These are phyloP conservation scores for Diversispora epigaea DNA, from an alignment of 192 early-diverging fungal species.

Conservation along the genomic window DNA sequence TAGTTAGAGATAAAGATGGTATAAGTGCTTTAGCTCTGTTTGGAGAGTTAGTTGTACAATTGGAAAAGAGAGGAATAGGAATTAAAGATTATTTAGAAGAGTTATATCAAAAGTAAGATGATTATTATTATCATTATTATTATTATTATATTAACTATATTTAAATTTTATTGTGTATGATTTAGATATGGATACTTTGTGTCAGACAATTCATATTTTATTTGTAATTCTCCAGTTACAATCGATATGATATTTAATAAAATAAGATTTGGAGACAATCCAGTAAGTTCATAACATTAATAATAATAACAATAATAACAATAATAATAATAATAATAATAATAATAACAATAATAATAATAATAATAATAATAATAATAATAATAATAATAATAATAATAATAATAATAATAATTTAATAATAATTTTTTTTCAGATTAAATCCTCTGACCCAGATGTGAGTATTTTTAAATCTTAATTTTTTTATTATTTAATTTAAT, in stretches of 20 bases:
- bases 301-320: too few species aligned
- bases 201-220: constrained; percentile 85
- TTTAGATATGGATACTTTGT: constrained; percentile 74
- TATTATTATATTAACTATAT: not conserved
- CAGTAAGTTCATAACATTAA: constrained; percentile 26
- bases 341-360: too few species aligned
- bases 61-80: constrained; percentile 61
- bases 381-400: too few species aligned
- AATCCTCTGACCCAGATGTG: not conserved
- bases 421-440: not conserved
- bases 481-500: not conserved
- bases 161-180: not conserved
- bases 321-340: too few species aligned
- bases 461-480: not conserved
- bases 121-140: not conserved
- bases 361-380: not conserved
- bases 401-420: too few species aligned
- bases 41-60: constrained; percentile 69
- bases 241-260: constrained; percentile 74
- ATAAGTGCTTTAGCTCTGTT: constrained; percentile 79
- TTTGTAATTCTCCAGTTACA: constrained; percentile 71
- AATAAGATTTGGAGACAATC: constrained; percentile 72
- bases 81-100: constrained; percentile 70
- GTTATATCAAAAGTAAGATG: constrained; percentile 64
- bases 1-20: constrained; percentile 92